Base-by-base conservation (phyloP, 2,329 filamentous ascomycete species). In the Colletotrichum phormii region DNA sequence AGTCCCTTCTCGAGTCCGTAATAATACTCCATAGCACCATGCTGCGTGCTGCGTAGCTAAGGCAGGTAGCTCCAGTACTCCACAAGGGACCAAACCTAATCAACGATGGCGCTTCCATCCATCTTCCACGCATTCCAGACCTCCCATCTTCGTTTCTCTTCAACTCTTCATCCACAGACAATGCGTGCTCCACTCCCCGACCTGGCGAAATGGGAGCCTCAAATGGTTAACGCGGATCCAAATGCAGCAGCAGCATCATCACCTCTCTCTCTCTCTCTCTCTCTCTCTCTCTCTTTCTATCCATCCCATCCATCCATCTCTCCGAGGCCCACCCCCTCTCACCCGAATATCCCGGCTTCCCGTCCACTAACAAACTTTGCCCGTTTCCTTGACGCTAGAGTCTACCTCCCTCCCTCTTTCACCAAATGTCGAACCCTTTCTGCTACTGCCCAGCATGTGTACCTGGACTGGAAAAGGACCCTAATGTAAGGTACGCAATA, bases 181-280 rank as follows among this genome's bases (percentile, higher is more conserved):
- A 42, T 42, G 15, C 37, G 37, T 18, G 37, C 13, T 42, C 51
- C 53, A 70, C 55, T 59, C 64, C 67, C 65, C 31, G 35, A 13
- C 51, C 49, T 60, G 33, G 22, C 54, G 58, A 69, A 60, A 18
- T 42, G 70, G 55, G 55, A 72, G 70, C 70, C 60, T 69, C 66
- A 64, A 70, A 54, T 26, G 61, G 70, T 49, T 33, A 33, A 31
- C 60, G 60, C 60, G 57, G 64, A 57, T 33, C 61, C 53, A 35
- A 51, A 70, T 60, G 60, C 70, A 55, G 49, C 51, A 31, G 33
- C 65, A 26, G 61, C 18, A 42, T 13, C 37, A 42, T 42, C 37
- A 42, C 4, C 13, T 15, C 51, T 54, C n/a, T 42, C 37, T 42
- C 13, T 15, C 35, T 33, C 31, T 33, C 31, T 35, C 9, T 42